Conservation (phyloP, 1,139 yeast genomes). For the Magnusiomyces suaveolens region DNA sequence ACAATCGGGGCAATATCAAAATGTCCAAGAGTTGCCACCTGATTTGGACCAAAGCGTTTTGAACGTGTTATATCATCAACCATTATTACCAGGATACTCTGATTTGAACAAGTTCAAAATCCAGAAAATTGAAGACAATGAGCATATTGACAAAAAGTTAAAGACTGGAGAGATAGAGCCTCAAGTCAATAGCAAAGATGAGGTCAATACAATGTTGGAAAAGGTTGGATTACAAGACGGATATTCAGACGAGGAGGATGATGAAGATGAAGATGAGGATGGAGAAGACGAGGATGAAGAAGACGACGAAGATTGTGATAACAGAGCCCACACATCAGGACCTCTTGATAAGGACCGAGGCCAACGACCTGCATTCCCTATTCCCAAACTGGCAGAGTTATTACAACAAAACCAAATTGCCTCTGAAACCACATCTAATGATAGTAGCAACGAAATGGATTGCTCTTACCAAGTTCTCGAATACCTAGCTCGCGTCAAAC, state of each 20-base stretch:
- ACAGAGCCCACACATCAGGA: conserved; percentile 18
- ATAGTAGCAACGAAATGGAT: conserved; percentile 19
- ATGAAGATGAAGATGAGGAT: neutral
- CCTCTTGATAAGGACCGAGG: conserved; percentile 35
- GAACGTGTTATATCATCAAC: neutral
- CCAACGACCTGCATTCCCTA: conserved; percentile 38
- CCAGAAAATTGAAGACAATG: neutral
- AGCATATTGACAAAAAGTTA: neutral
- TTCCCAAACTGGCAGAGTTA: conserved; percentile 15
- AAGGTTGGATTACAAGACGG: neutral
- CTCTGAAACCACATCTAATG: neutral
- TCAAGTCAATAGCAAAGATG: neutral
- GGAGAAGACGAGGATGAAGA: neutral
- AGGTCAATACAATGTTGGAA: neutral
- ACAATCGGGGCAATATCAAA: neutral
- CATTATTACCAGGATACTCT: neutral
- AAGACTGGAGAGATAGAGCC: neutral
- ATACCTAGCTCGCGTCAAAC: conserved; percentile 2
- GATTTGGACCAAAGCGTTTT: neutral
- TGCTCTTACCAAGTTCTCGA: neutral
- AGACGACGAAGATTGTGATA: neutral
- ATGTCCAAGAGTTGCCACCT: neutral
- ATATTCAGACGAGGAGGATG: neutral
- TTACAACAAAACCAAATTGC: neutral
- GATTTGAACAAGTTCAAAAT: neutral